Conservation (phyloP, 257 asterid genomes). For the Plantago elongata region DNA sequence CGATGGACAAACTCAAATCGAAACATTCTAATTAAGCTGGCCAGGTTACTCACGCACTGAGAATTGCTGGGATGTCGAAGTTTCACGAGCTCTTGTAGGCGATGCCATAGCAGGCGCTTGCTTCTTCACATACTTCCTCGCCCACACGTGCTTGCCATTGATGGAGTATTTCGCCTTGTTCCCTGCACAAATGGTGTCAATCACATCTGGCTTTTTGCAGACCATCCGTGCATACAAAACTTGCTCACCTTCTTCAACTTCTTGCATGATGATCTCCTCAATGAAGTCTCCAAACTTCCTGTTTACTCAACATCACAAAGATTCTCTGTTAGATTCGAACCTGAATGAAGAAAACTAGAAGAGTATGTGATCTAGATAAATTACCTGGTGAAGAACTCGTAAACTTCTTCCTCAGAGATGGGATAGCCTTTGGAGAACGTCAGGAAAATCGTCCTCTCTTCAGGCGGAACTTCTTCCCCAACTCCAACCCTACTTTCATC, state of each 20-base stretch:
- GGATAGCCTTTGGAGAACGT: constrained; percentile 82
- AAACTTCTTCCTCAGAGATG: constrained; percentile 41
- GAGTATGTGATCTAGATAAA: not conserved
- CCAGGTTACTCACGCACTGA: constrained; percentile 2
- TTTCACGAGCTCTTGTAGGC: constrained; percentile 18
- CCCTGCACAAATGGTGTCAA: constrained; percentile 37
- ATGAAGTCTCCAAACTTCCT: constrained; percentile 73
- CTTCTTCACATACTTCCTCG: constrained; percentile 52
- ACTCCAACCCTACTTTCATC: constrained; percentile 6
- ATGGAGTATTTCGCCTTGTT: constrained; percentile 58
- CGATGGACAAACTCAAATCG: not conserved
- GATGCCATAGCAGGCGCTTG: constrained; percentile 12
- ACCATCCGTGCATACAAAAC: constrained; percentile 62
- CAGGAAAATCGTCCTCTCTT: constrained; percentile 64
- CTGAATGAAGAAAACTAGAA: not conserved
- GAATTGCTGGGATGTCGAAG: not conserved
- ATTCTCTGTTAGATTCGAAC: not conserved
- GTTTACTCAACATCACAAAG: not conserved
- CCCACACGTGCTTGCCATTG: constrained; percentile 86
- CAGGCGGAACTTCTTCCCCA: constrained; percentile 32
- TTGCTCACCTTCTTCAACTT: constrained; percentile 49
- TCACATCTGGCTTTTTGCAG: constrained; percentile 24
- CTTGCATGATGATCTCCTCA: constrained; percentile 64
- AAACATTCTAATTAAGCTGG: too few species aligned
- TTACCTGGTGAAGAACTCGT: constrained; percentile 61